phyloP scores from a whole-genome alignment of 805 yeast genomes.

The Alloascoidea hylecoeti region DNA sequence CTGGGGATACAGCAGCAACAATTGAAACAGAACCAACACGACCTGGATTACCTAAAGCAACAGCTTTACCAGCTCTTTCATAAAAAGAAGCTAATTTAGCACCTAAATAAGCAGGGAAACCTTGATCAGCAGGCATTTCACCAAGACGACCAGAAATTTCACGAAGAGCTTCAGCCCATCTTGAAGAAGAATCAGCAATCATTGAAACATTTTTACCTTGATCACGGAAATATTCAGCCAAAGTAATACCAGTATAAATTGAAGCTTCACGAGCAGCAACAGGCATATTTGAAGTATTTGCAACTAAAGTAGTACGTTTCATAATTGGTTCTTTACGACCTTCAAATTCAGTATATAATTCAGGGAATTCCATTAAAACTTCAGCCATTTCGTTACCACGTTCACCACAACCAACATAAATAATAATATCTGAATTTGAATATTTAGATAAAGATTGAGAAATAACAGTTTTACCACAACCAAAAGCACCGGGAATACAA shows the following conservation, averaged over 20 bases:
- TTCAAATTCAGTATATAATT: slow-evolving; percentile 75
- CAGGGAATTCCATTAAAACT: slow-evolving; percentile 99
- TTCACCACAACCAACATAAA: slow-evolving; percentile 95
- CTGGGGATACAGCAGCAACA: slow-evolving; percentile 99
- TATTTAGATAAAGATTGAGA: slow-evolving; percentile 95
- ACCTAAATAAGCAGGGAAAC: slow-evolving; percentile 99
- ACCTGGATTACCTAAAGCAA: slow-evolving; percentile 91
- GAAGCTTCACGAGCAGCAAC: slow-evolving; percentile 99
- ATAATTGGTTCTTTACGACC: slow-evolving; percentile 97
- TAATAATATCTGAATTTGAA: slow-evolving; percentile 93
- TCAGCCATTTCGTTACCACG: slow-evolving; percentile 99
- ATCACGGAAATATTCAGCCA: slow-evolving; percentile 99
- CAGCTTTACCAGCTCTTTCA: slow-evolving; percentile 98
- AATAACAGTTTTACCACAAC: slow-evolving; percentile 98
- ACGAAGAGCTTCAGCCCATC: slow-evolving; percentile 99
- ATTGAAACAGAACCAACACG: slow-evolving; percentile 98
- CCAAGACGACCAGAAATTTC: slow-evolving; percentile 99
- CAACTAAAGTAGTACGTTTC: slow-evolving; percentile 98
- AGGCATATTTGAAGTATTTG: slow-evolving; percentile 98
- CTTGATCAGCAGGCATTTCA: slow-evolving; percentile 99
- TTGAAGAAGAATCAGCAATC: slow-evolving; percentile 99
- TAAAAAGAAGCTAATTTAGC: slow-evolving; percentile 97
- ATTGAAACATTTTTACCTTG: slow-evolving; percentile 98
- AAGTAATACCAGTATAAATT: slow-evolving; percentile 95
- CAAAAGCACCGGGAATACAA: slow-evolving; percentile 99